Percentiles rank a stretch among this genome's conserved stretches.
These are phyloP conservation scores for Exophiala bonariae DNA, from an alignment of 2,329 filamentous ascomycete species.

Conservation along the genomic window DNA sequence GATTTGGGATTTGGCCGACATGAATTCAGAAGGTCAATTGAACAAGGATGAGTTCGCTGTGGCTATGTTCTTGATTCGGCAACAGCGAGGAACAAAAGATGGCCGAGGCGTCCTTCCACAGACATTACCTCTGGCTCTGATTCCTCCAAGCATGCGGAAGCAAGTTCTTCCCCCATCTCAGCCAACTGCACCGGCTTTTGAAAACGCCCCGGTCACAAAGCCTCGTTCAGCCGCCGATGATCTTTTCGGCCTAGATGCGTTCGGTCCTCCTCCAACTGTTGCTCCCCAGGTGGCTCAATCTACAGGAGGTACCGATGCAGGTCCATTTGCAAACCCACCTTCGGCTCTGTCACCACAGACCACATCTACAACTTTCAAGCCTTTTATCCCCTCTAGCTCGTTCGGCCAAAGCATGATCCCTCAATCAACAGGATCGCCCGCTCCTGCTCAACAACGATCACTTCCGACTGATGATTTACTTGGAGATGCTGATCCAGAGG, in stretches of 20 bases:
- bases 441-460: conserved; percentile 37
- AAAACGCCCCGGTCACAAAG: conserved; percentile 44
- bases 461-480: conserved; percentile 74
- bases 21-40: conserved; percentile 83
- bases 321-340: conserved; percentile 56
- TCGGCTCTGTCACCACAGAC: conserved; percentile 26
- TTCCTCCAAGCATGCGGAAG: conserved; percentile 81
- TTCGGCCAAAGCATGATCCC: conserved; percentile 82
- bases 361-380: conserved; percentile 68
- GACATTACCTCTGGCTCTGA: conserved; percentile 74
- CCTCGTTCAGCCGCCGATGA: conserved; percentile 88
- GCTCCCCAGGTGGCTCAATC: conserved; percentile 62
- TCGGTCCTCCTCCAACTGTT: conserved; percentile 48
- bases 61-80: conserved; percentile 93
- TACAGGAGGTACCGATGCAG: conserved; percentile 67
- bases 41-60: conserved; percentile 92
- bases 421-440: conserved; percentile 70
- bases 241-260: conserved; percentile 85
- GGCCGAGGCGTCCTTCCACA: conserved; percentile 65
- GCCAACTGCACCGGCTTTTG: conserved; percentile 46
- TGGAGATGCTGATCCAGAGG: conserved; percentile 85
- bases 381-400: conserved; percentile 86
- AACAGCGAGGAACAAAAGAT: conserved; percentile 75
- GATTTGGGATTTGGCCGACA: conserved; percentile 96
- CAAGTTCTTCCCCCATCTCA: conserved; percentile 41